Evolutionary conservation across 768 basidiomycete genomes (phyloP).

Genomic region (Calocybe gangraenosa): DNA sequence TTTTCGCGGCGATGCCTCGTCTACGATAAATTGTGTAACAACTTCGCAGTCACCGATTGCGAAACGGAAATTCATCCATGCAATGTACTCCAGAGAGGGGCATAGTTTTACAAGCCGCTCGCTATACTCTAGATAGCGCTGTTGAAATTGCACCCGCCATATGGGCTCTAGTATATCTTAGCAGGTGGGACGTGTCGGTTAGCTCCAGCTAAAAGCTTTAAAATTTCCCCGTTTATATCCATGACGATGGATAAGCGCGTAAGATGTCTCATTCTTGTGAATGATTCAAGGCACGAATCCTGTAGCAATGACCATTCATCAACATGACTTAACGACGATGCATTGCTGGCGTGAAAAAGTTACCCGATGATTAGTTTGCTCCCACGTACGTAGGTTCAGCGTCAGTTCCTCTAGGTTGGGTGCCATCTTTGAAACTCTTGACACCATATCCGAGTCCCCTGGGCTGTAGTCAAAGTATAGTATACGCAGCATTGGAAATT

Average conservation of each 20-base stretch:
- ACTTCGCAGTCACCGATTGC: slow-evolving; percentile 1
- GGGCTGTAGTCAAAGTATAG: not conserved
- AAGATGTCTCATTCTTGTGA: not conserved
- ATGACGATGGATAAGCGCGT: slow-evolving; percentile 3
- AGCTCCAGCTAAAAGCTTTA: not conserved
- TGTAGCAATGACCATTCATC: not conserved
- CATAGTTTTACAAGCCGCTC: not conserved
- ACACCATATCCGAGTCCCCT: not conserved
- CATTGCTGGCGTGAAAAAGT: not conserved
- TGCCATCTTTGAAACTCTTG: not conserved
- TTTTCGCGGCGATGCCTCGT: not conserved
- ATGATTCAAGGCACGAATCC: not conserved
- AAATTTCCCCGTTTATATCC: not conserved
- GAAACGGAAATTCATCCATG: slow-evolving; percentile 2
- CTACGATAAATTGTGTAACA: not conserved
- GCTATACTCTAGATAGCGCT: not conserved
- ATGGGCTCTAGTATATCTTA: too few species aligned
- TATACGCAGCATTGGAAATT: not conserved
- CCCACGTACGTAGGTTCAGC: not conserved
- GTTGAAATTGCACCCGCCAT: not conserved
- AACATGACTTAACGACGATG: not conserved
- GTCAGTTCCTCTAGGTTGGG: slow-evolving; percentile 2
- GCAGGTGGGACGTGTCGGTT: too few species aligned
- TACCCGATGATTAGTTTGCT: not conserved
- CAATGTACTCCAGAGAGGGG: not conserved